Base-by-base conservation (phyloP, 2,329 filamentous ascomycete species). In the Beauveria rudraprayagi region DNA sequence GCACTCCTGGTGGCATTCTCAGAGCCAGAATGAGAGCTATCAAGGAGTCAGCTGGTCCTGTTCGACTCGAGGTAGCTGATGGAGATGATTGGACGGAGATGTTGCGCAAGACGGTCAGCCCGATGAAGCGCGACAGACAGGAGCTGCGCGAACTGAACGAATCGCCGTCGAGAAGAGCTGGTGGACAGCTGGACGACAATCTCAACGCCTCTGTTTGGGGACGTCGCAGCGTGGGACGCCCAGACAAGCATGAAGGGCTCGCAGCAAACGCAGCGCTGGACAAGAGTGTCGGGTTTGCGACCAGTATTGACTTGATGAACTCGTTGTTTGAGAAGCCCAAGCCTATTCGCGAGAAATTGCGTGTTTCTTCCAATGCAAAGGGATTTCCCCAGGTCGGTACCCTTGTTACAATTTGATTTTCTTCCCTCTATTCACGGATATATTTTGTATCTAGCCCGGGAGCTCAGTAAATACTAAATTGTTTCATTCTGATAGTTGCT, bases 291-390 rank as follows among this genome's bases (percentile, higher is more conserved):
- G 87, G 88, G 1, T 93, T 96, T 73, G 83, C 86, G 22, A 96
- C 89, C 22, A 92, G 90, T 70, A 96, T 97, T 76, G 94, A 97
- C 77, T 79, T 97, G 72, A 97, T 96, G 91, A 93, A 96, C 72
- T 96, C 91, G 53, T 79, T 97, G 61, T 97, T 95, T 75, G 89
- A 90, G 72, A 84, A 88, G 74, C 81, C 86, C 65, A 85, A 83
- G 77, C 80, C 79, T 58, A 80, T 80, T 65, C 75, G 77, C 58
- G 78, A 83, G 68, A 83, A 80, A 67, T 72, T 80, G 60, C 80
- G 82, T 69, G 78, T 77, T 65, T 75, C 78, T 41, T 70, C 78
- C 66, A 73, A 80, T 63, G 77, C 79, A 67, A 85, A 85, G 76
- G 89, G 90, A 71, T 90, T 93, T 75, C 88, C 82, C 62, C 82